These are phyloP conservation scores for Ascoidea tarda DNA, from an alignment of 805 yeast species.

Conservation along the genomic window DNA sequence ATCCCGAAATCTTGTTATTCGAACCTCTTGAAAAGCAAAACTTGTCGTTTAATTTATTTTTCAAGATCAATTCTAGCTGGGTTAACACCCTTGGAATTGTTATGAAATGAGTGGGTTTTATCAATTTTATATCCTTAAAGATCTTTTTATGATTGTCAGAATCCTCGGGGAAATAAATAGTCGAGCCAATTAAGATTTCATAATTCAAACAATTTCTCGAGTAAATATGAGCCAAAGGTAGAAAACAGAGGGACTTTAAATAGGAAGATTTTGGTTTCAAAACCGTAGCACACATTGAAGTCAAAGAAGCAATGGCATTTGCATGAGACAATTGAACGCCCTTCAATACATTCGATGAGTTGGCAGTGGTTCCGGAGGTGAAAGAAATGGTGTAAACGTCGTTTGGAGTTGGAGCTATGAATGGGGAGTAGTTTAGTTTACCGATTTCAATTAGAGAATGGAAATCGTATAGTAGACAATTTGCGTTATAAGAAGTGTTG, in stretches of 20 bases:
- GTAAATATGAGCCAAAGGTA: constrained; percentile 39
- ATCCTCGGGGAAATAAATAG: constrained; percentile 40
- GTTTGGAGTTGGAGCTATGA: constrained; percentile 34
- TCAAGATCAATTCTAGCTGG: constrained; percentile 46
- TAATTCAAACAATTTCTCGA: constrained; percentile 29
- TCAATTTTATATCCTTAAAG: constrained; percentile 39
- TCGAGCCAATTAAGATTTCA: constrained; percentile 31
- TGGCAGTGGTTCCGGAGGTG: constrained; percentile 67
- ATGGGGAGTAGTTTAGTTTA: constrained; percentile 22
- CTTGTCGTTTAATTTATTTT: constrained; percentile 25
- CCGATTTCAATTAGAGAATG: constrained; percentile 18
- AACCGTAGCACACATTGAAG: constrained; percentile 18
- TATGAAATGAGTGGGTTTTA: constrained; percentile 39
- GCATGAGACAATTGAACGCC: constrained; percentile 46
- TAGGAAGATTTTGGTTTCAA: constrained; percentile 13
- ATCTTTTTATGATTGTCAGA: constrained; percentile 36
- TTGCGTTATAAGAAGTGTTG: constrained; percentile 13
- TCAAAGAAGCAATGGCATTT: constrained; percentile 27
- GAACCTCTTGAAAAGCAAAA: constrained; percentile 22
- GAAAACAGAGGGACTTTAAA: constrained; percentile 22
- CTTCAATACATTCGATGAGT: constrained; percentile 29
- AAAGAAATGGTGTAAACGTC: constrained; percentile 49
- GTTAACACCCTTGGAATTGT: constrained; percentile 55
- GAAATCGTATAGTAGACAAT: constrained; percentile 15
- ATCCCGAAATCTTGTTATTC: constrained; percentile 20